Base-by-base conservation (phyloP, 371 early-diverging fungal species). In the Zopfochytrium polystomum region DNA sequence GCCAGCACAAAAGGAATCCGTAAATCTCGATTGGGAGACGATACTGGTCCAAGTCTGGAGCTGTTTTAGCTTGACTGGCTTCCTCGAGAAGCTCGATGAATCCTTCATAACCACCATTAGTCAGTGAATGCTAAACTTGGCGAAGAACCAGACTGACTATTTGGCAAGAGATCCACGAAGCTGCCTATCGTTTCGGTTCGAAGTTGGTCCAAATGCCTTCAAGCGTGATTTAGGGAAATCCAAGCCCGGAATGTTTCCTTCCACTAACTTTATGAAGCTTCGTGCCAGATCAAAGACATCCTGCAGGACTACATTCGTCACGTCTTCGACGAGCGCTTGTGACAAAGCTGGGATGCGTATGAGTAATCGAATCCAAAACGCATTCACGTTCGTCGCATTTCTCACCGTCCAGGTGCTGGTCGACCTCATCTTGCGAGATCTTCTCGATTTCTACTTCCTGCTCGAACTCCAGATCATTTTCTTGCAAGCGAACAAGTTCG, bases 241-340 rank as follows among this genome's bases (percentile, higher is more conserved):
- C 67, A 79, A n/a, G n/a, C n/a, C n/a, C n/a, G n/a, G n/a, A n/a
- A n/a, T n/a, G n/a, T n/a, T n/a, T n/a, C n/a, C n/a, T n/a, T n/a
- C n/a, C n/a, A n/a, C n/a, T n/a, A n/a, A 88, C 89, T 85, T 86
- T 63, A 90, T 71, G 55, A 87, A 87, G 63, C 88, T 87, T 26
- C 84, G 75, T 25, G 85, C 73, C 57, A 78, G 75, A 65, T 85
- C 88, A 68, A 83, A 87, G 2, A 79, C 67, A 1, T 68, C 44
- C 13, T 72, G 65, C 58, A 84, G 78, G 18, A 76, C 49, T 51
- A 89, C 84, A 50, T 77, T 79, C 33, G 73, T 74, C 2, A 85
- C 75, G 25, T 80, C 73, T 2, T 83, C 85, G 67, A 85, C 82
- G 15, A 89, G 67, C n/a, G n/a, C n/a, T n/a, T n/a, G n/a, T n/a